Evolutionary conservation across 441 rosid genomes (phyloP), one percentile per base, ranked within the genome.

Genomic region (Euphorbia schlechtendalii): DNA sequence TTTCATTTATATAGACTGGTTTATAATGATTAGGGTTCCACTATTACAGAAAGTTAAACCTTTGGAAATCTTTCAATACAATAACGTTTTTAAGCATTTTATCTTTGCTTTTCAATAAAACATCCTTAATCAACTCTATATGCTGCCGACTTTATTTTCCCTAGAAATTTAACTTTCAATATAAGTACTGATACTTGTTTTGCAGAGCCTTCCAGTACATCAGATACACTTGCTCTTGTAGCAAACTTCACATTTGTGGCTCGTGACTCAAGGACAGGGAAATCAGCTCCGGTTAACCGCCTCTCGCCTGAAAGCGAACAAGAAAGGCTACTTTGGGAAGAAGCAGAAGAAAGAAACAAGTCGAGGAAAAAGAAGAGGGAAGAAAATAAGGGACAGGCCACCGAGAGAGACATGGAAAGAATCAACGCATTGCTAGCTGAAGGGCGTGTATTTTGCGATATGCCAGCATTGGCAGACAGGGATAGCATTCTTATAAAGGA

Each of bases 231-330:
- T 56, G 96, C 82, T 56, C 64, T 87, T 49, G 81, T 86, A 63
- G 96, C 92, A 62, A 84, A 90, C 78, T 86, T 92, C 74, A 85
- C 83, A 63, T 88, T 90, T 56, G 91, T 92, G 73, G 98, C 92
- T 9, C 87, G 94, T 52, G 97, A 88, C 73, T 86, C 88, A 7
- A 76, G 73, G 76, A 86, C 86, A 1, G 85, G 92, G 55, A 88
- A 92, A 66, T 86, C 89, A 68, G 86, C 92, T 55, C 84, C 81
- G 9, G 85, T 83, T 43, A 88, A 88, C 67, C 82, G 81, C 28
- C 81, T 92, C 36, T 79, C 81, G 63, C 90, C 89, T 12, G 84
- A 85, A 73, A 86, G 87, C 27, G 82, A 86, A 59, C 55, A 5
- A 8, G 90, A 89, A 38, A 86, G 81, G 76, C 58, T 74, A 69